Evolutionary conservation across 805 yeast genomes (phyloP), one percentile per base, ranked within the genome.

Genomic region (Yueomyces sp.): DNA sequence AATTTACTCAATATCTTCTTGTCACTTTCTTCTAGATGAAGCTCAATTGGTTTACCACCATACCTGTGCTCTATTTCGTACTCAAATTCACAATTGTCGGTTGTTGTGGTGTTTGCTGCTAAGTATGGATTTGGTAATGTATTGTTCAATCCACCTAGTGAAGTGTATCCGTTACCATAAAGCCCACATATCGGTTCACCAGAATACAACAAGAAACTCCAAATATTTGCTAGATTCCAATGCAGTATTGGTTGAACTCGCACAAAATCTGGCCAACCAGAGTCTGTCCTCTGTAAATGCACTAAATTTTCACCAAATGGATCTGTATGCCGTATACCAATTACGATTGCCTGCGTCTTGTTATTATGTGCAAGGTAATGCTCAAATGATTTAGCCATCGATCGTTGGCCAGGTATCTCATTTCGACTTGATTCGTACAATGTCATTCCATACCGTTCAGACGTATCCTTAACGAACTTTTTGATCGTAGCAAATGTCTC

Each of bases 241-340:
- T 85, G 84, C 39, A 92, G 68, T 4, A 92, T 77, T 0, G 99
- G 97, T 54, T 90, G 94, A 3, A 90, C 67, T 41, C 99, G 64
- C 49, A 79, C 62, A 56, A 92, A 90, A 32, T 69, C 65, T 3
- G 99, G 98, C 97, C 97, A 92, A 45, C 86, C 79, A 45, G 79
- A 80, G 55, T 90, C 96, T 0, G 99, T 92, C 36, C 55, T 60
- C 55, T 86, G 94, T 42, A 85, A 72, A 38, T 73, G 69, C 29
- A 65, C 49, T 39, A 90, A 65, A 27, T 65, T 51, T 2, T 65
- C 67, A 0, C 95, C 92, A 60, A 73, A 84, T 0, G 98, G 97
- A 57, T 92, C 99, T 2, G 85, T 77, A 45, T 82, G 71, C 43
- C 99, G 69, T 32, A 86, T 85, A 0, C 99, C 99, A 3, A 92